Evolutionary conservation across 1,139 yeast species (phyloP).

Genomic region (Yamadazyma spencermartinsiae): DNA sequence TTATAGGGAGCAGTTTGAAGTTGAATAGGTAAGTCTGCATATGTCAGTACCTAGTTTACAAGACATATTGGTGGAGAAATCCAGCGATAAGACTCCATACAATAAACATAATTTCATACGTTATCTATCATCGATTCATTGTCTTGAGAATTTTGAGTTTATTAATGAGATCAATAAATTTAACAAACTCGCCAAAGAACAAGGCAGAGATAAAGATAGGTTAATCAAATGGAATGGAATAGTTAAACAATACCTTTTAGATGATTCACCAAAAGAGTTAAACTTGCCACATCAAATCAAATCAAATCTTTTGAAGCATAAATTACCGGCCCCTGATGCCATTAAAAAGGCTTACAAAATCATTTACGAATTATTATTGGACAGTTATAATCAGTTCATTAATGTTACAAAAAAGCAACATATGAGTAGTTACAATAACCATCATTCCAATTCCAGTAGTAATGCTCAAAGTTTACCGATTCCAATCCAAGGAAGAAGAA

Average conservation of each 20-base stretch:
- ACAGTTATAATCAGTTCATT: constrained; percentile 36
- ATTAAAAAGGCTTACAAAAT: constrained; percentile 22
- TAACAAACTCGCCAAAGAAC: constrained; percentile 15
- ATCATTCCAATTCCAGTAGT: constrained; percentile 6
- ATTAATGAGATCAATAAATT: constrained; percentile 30
- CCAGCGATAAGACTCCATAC: constrained; percentile 17
- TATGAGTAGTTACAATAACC: constrained; percentile 9
- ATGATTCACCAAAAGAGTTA: constrained; percentile 34
- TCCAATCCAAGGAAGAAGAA: constrained; percentile 6
- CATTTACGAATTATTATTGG: constrained; percentile 34
- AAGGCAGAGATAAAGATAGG: constrained; percentile 12
- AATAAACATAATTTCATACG: constrained; percentile 24
- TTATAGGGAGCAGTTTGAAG: neutral
- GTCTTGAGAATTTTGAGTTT: constrained; percentile 40
- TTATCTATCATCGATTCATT: constrained; percentile 31
- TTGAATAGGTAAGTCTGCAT: neutral
- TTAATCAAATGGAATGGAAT: constrained; percentile 27
- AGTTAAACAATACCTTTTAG: constrained; percentile 25
- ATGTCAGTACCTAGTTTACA: constrained; percentile 25
- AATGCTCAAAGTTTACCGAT: constrained; percentile 9
- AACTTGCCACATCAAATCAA: constrained; percentile 30
- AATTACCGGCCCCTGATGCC: constrained; percentile 17
- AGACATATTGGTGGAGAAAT: constrained; percentile 19
- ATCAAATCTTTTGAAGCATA: constrained; percentile 13
- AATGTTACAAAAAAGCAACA: constrained; percentile 19